Percentiles rank a stretch among this genome's conserved stretches.
phyloP scores from a whole-genome alignment of 768 basidiomycete genomes.

The Rhodotorula paludigena region DNA sequence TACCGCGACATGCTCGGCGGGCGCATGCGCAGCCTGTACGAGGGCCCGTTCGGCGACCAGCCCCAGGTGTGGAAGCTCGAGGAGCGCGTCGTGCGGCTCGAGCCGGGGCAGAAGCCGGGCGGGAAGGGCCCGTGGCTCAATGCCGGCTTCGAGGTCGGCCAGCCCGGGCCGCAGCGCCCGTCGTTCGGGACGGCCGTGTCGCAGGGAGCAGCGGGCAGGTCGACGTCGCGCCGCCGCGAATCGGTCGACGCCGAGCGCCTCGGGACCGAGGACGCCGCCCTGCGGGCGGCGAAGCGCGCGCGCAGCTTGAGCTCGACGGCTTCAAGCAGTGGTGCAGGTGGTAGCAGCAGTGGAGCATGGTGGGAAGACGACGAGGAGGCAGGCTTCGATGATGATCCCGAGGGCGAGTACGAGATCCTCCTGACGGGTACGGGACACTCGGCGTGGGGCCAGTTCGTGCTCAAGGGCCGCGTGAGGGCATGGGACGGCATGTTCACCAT shows the following conservation, averaged over 20 bases:
- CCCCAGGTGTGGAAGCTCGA: constrained; percentile 79
- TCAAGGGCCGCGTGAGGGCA: constrained; percentile 72
- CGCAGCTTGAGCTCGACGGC: constrained; percentile 6
- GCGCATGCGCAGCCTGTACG: constrained; percentile 56
- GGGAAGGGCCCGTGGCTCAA: constrained; percentile 43
- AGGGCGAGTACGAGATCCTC: constrained; percentile 40
- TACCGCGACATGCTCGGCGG: constrained; percentile 54
- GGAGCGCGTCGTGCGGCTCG: constrained; percentile 30
- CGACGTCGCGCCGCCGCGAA: not conserved
- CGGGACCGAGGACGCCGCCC: not conserved
- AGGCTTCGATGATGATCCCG: constrained; percentile 21
- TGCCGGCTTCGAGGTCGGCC: constrained; percentile 40
- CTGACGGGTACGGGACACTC: constrained; percentile 61
- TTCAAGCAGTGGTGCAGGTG: no score
- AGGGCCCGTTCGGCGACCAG: constrained; percentile 72
- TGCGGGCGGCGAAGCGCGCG: constrained; percentile 19
- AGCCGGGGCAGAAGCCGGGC: constrained; percentile 32
- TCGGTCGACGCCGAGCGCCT: not conserved
- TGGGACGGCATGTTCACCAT: constrained; percentile 75
- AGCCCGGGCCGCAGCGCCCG: not conserved
- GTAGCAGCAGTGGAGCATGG: no score
- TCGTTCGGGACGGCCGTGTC: not conserved
- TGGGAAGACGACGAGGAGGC: constrained; percentile 14
- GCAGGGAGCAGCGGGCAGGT: not conserved
- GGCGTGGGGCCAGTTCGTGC: constrained; percentile 79